Percentiles rank a stretch among this genome's conserved stretches.
Conservation (phyloP, 169 alveolate species). For the Eimeria tenella region DNA sequence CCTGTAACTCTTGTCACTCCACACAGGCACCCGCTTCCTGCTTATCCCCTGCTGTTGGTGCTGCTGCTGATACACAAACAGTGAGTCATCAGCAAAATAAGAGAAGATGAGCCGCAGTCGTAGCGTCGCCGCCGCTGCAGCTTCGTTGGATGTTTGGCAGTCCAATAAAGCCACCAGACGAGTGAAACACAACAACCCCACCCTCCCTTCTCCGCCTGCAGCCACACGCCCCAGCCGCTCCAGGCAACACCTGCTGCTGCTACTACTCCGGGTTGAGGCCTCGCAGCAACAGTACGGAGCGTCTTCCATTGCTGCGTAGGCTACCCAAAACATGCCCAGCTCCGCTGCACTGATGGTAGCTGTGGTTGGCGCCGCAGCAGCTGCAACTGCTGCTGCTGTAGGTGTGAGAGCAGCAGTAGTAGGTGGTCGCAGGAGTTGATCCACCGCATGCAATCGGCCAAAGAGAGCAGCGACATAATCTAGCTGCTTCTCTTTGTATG, state of each 20-base stretch:
- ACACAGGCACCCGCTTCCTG: conserved; percentile 28
- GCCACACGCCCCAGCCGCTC: conserved; percentile 26
- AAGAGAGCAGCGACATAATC: conserved; percentile 22
- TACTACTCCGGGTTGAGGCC: background rate
- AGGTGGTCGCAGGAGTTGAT: background rate
- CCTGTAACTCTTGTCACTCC: conserved; percentile 38
- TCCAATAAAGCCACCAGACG: conserved; percentile 64
- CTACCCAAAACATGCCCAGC: conserved; percentile 49
- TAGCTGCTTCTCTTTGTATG: conserved; percentile 41
- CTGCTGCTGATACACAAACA: conserved; percentile 50
- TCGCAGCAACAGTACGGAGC: conserved; percentile 61
- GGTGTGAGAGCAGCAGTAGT: conserved; percentile 1
- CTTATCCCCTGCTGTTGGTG: conserved; percentile 37
- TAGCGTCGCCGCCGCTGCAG: conserved; percentile 44
- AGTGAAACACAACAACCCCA: conserved; percentile 29
- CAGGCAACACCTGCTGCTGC: conserved; percentile 58
- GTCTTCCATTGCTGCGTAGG: conserved; percentile 49
- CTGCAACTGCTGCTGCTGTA: conserved; percentile 18
- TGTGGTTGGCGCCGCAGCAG: conserved; percentile 27
- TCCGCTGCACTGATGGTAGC: conserved; percentile 50
- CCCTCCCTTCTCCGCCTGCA: conserved; percentile 31
- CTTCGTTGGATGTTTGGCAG: conserved; percentile 42
- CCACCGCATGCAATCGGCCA: conserved; percentile 1
- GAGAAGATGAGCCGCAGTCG: conserved; percentile 41
- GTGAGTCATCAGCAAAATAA: conserved; percentile 59